Evolutionary conservation across 2,329 filamentous ascomycete genomes (phyloP), one percentile per base, ranked within the genome.

Genomic region (Diaporthe sp.): DNA sequence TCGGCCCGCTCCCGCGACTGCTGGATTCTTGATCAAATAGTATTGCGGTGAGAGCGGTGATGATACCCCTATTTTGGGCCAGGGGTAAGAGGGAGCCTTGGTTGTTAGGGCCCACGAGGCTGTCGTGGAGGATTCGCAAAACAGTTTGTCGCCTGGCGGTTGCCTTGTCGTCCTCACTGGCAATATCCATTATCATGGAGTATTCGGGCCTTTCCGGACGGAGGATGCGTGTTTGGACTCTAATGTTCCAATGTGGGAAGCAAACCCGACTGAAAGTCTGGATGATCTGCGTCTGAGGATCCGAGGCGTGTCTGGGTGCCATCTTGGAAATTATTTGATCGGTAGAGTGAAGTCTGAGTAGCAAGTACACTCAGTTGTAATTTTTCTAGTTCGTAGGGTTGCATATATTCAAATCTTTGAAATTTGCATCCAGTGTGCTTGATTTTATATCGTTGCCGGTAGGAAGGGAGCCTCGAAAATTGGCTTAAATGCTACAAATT

Each of bases 171-270:
- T 9, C 22, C 15, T 37, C 4, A 6, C 4, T 25, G 22, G n/a
- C 30, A 32, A 50, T 51, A 1, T n/a, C n/a, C n/a, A n/a, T n/a
- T n/a, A 66, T 35, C 12, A 66, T 51, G 19, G 61, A 66, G 30
- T 51, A 66, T 12, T 66, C 61, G 4, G 44, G 61, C n/a, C 61
- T 51, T 37, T 66, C 61, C 17, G 61, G 44, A 35, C 61, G 61
- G 8, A 66, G 30, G 5, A 27, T 66, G 44, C 30, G 42, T 35
- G 61, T 66, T 27, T 22, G 12, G 12, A 51, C 13, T 51, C 61
- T 66, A 22, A n/a, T 12, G 30, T 35, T 19, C 61, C 61, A 66
- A 3, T 47, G 30, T 17, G 61, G 19, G 13, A 37, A 66, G 15
- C 61, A 66, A 25, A 51, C 27, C 30, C 61, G 44, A 32, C 61